Percentiles rank a stretch among this genome's conserved stretches.
Evolutionary conservation across 179 eudicot genomes (phyloP).

Genomic region (Dionaea muscipula): DNA sequence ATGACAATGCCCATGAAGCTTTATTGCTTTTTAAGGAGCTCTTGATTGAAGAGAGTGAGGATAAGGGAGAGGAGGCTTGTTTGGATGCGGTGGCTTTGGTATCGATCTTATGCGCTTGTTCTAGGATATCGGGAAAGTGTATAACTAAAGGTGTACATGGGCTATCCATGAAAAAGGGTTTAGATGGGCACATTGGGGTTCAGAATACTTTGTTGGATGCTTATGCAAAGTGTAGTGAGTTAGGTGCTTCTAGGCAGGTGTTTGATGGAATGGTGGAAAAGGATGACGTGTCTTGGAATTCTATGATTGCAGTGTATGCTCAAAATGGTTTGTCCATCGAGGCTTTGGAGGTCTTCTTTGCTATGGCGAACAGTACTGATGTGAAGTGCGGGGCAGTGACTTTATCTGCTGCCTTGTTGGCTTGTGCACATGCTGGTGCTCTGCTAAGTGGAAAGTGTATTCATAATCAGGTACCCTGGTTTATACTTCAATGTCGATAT

Average conservation of each 20-base stretch:
- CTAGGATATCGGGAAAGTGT: slow-evolving; percentile 23
- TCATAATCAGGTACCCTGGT: slow-evolving; percentile 38
- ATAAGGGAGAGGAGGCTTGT: slow-evolving; percentile 11
- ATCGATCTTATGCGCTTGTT: slow-evolving; percentile 51
- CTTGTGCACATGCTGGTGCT: slow-evolving; percentile 65
- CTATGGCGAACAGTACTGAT: slow-evolving; percentile 31
- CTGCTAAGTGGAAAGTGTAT: slow-evolving; percentile 43
- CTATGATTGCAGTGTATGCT: slow-evolving; percentile 50
- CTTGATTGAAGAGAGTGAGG: slow-evolving; percentile 15
- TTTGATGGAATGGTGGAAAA: slow-evolving; percentile 41
- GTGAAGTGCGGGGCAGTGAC: slow-evolving; percentile 43
- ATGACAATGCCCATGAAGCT: slow-evolving; percentile 28
- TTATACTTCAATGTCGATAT: background rate
- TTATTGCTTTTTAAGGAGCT: slow-evolving; percentile 35
- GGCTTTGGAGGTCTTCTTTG: slow-evolving; percentile 35
- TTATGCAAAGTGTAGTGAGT: slow-evolving; percentile 52
- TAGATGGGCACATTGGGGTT: slow-evolving; percentile 29
- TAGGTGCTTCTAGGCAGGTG: slow-evolving; percentile 42
- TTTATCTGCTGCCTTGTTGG: slow-evolving; percentile 48
- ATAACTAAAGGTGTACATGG: slow-evolving; percentile 45
- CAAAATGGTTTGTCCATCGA: slow-evolving; percentile 48
- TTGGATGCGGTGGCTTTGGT: slow-evolving; percentile 44
- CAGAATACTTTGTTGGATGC: slow-evolving; percentile 58
- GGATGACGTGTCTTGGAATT: slow-evolving; percentile 54
- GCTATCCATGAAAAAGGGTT: slow-evolving; percentile 39